Base-by-base conservation (phyloP, 768 basidiomycete species). In the Mrakia frigida region DNA sequence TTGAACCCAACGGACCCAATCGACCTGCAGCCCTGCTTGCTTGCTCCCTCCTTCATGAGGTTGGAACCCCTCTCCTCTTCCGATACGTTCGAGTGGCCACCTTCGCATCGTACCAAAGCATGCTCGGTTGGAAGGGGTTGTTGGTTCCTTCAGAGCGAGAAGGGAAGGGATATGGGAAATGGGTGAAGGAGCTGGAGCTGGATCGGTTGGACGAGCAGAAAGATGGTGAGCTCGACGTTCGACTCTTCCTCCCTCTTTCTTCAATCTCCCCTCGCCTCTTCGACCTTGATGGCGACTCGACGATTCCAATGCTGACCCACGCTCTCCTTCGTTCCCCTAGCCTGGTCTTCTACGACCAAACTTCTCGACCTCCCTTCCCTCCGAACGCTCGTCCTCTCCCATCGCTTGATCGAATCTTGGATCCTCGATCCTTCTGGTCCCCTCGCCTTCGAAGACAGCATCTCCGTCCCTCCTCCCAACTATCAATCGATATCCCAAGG, bases 111-210 rank as follows among this genome's bases (percentile, higher is more conserved):
- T 60, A 16, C 10, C 9, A 10, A 14, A 33, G 11, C 59, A 11
- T 21, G 21, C 21, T 60, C 23, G n/a, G n/a, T 33, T 10, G 59
- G 14, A 60, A 16, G 59, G 59, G 59, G 9, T 13, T 21, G 11
- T 9, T 60, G n/a, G 3, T 25, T 1, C n/a, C 59, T 5, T 25
- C 13, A n/a, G 33, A 31, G 9, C 3, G 21, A 1, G 59, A n/a
- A 16, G 59, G 59, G 1, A 60, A 18, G 59, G 59, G 59, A 6
- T n/a, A 28, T 60, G n/a, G 59, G 59, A 31, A 21, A 33, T 60
- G 33, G n/a, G 59, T 60, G n/a, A 60, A 60, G 59, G 59, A 60
- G 59, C 59, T 60, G 23, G n/a, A n/a, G 59, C 23, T 60, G 59
- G 59, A 60, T 33, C 59, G 59, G n/a, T 13, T 28, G 59, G 59